Base-by-base conservation (phyloP, 352 stramenopile species). In the Pythium brachiatum region DNA sequence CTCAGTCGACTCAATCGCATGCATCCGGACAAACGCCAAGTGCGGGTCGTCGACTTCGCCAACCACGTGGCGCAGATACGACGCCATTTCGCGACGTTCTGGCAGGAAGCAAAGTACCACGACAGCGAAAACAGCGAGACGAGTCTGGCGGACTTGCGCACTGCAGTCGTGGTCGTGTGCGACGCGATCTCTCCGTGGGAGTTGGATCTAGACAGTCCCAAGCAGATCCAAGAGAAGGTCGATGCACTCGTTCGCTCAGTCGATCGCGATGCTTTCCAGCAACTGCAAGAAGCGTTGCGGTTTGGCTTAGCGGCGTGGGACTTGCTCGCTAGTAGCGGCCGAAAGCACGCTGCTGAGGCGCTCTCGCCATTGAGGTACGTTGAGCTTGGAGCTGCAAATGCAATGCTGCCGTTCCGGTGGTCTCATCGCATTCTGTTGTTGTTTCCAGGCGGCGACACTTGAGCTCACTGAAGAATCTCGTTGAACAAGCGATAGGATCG, bases 1-100 rank as follows among this genome's bases (percentile, higher is more conserved):
- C 69, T 92, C 1, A 91, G 81, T 79, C 81, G 86, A n/a, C 60
- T 94, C 11, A 94, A 94, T 69, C 81, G 86, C 46, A 70, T 68
- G 16, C 79, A 94, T 47, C 74, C 44, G 69, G 70, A 71, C 53
- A 92, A 92, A 58, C 47, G 64, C 13, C 60, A 54, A 23, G 72
- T 83, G 7, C 78, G 59, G 6, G 79, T 92, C 27, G 39, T 92
- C 9, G 83, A 92, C 50, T 92, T 92, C 58, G 74, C 79, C 8
- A 92, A 92, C 43, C 81, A 92, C 64, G 71, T 74, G 11, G 79
- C 83, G 18, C 79, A 89, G 44, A 84, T 93, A 34, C 80, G 82
- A 16, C 66, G 43, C 9, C 64, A 70, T 41, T 79, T 79, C 36
- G 55, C 61, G 2, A 53, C 57, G 1, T 79, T 70, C 27, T 74